phyloP scores from a whole-genome alignment of 768 basidiomycete genomes.

The Daedaleopsis nitida region DNA sequence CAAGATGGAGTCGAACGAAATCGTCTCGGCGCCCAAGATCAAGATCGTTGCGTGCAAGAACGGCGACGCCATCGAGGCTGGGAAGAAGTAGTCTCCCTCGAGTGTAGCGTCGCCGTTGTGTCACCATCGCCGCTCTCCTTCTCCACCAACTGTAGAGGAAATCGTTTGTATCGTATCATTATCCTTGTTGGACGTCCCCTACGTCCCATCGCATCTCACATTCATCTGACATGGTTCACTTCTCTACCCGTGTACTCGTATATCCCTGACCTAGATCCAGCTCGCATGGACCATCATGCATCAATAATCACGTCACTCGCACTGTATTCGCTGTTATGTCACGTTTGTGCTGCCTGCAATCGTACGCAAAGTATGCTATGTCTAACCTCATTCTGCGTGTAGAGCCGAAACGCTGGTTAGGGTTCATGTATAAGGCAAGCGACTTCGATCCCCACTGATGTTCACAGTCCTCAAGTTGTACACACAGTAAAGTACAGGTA shows the following conservation, averaged over 20 bases:
- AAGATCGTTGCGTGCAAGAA: constrained; percentile 99
- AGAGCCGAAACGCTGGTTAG: too few relatives aligned
- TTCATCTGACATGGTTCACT: neutral
- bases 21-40: constrained; percentile 74
- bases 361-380: neutral
- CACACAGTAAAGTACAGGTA: too few relatives aligned
- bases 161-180: neutral
- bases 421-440: too few relatives aligned
- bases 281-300: neutral
- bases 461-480: too few relatives aligned
- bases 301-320: neutral
- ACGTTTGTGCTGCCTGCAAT: neutral
- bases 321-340: neutral
- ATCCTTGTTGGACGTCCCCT: neutral
- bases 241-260: neutral
- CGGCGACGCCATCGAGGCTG: constrained; percentile 82
- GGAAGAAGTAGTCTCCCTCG: constrained; percentile 60
- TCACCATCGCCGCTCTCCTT: neutral
- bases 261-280: neutral
- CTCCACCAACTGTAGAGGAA: neutral
- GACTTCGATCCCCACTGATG: too few relatives aligned
- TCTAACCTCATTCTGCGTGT: neutral
- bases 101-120: neutral
- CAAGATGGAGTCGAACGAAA: constrained; percentile 93
- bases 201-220: neutral